Evolutionary conservation across 768 basidiomycete genomes (phyloP), one percentile per base, ranked within the genome.

Genomic region (Termitomyces eurrhizus): DNA sequence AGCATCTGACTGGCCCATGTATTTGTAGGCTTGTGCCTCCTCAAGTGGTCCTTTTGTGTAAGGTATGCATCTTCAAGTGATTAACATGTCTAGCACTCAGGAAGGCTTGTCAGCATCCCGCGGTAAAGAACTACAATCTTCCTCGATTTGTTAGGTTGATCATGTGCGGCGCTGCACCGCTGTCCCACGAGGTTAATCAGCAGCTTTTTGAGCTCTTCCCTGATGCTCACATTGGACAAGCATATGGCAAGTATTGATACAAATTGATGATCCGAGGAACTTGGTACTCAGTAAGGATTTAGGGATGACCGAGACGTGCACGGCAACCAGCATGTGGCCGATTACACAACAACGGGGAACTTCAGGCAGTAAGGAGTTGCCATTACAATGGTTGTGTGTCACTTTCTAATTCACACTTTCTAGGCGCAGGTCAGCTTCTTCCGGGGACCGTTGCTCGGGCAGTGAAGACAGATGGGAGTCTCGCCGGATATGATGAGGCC

Each of bases 241-340:
- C 79, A 5, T 86, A 85, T 61, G 85, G 85, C 81, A 56, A 37
- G 48, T 52, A 24, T 35, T 18, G 39, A 24, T 48, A 24, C 24
- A 24, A 33, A 5, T 33, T 7, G 29, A 26, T 36, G 36, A 55
- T 51, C 45, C 16, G 54, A 52, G 44, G 49, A 41, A 7, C 6
- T 24, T 12, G 29, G 48, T 9, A 50, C 59, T 26, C 37, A 12
- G 29, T 11, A 50, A 52, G 8, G 4, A 39, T 50, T 5, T 52
- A 89, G 87, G 88, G 5, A 80, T 87, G 82, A 90, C 89, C 0
- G 89, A 90, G 67, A 78, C 83, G 0, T 78, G 78, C 58, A 84
- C 85, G 0, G 77, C 81, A 8, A 75, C 80, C 7, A 69, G 77
- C 14, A 79, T 84, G 73, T 82, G 80, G 70, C 72, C 82, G 16